phyloP scores from a whole-genome alignment of 176 grass and related monocot genomes.

The Paspalum notatum region DNA sequence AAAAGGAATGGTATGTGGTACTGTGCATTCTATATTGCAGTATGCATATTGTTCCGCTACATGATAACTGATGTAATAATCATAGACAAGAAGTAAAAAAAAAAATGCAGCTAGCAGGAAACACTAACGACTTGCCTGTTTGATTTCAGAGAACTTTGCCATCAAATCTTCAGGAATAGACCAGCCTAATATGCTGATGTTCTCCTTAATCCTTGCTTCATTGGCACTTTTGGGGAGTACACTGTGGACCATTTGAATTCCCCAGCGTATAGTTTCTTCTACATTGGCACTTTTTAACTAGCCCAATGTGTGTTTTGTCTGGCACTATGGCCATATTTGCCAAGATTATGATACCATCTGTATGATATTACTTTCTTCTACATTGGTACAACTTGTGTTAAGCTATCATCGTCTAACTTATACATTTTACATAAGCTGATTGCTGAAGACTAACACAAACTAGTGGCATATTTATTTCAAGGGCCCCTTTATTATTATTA shows the following conservation, averaged over 20 bases:
- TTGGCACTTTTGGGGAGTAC: slow-evolving; percentile 57
- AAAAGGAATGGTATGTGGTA: too few relatives aligned
- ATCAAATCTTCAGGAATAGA: slow-evolving; percentile 61
- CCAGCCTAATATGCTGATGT: slow-evolving; percentile 51
- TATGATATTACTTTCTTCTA: neutral
- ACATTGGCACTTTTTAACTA: too few relatives aligned
- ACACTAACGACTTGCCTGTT: slow-evolving; percentile 30
- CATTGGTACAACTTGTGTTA: neutral
- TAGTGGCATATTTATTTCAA: neutral
- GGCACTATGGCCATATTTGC: neutral
- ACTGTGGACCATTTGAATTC: slow-evolving; percentile 57
- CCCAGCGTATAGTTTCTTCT: too few relatives aligned
- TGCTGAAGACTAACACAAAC: neutral
- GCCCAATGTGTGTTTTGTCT: too few relatives aligned
- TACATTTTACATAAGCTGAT: neutral
- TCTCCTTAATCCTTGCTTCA: slow-evolving; percentile 57
- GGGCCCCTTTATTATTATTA: neutral
- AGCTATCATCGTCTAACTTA: neutral
- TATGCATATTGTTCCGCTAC: neutral
- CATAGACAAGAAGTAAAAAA: neutral
- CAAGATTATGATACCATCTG: slow-evolving; percentile 12
- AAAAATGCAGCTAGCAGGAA: neutral
- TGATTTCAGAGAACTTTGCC: slow-evolving; percentile 44
- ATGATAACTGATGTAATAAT: neutral
- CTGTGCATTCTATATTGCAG: neutral